A percentile compares a stretch with the other conserved stretches of the same genome.
Evolutionary conservation across 2,329 filamentous ascomycete species (phyloP).

Genomic region (Septoria linicola): DNA sequence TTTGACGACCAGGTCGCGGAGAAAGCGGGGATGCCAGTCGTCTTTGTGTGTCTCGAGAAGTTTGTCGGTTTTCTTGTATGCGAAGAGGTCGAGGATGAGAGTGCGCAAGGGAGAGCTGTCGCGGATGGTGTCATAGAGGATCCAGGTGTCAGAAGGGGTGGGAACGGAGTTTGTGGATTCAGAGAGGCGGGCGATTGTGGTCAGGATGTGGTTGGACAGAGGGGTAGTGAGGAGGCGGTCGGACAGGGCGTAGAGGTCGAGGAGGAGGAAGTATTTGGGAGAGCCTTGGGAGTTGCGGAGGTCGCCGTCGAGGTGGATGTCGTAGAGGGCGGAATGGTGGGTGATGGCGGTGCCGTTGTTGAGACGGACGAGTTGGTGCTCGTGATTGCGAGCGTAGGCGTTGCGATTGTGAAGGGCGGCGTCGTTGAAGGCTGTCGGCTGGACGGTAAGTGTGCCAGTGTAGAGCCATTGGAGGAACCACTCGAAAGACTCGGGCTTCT

Average conservation of each 20-base stretch:
- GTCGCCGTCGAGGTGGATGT: slow-evolving; percentile 36
- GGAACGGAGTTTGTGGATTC: slow-evolving; percentile 52
- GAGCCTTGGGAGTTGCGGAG: slow-evolving; percentile 47
- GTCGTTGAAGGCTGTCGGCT: slow-evolving; percentile 17
- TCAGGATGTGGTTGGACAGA: slow-evolving; percentile 47
- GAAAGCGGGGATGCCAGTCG: slow-evolving; percentile 50
- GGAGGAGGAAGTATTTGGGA: slow-evolving; percentile 52
- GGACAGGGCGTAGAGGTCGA: slow-evolving; percentile 49
- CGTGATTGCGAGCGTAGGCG: slow-evolving; percentile 11
- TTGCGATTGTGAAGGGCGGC: slow-evolving; percentile 2
- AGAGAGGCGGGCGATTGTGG: slow-evolving; percentile 46
- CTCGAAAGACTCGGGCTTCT: slow-evolving; percentile 48
- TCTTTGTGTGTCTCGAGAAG: slow-evolving; percentile 49
- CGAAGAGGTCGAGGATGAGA: slow-evolving; percentile 51
- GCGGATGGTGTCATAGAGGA: slow-evolving; percentile 48
- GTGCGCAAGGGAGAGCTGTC: slow-evolving; percentile 41
- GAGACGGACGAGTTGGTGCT: slow-evolving; percentile 12
- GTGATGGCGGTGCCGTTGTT: slow-evolving; percentile 1
- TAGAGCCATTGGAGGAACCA: slow-evolving; percentile 55
- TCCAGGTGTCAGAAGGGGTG: slow-evolving; percentile 50
- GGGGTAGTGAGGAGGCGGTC: slow-evolving; percentile 50
- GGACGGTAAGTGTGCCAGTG: slow-evolving; percentile 41
- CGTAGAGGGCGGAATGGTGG: slow-evolving; percentile 10
- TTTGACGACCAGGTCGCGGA: slow-evolving; percentile 48
- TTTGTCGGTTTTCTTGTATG: slow-evolving; percentile 54